Conservation (phyloP, 1,284 basidiomycete species). For the Sporisorium exsertum region DNA sequence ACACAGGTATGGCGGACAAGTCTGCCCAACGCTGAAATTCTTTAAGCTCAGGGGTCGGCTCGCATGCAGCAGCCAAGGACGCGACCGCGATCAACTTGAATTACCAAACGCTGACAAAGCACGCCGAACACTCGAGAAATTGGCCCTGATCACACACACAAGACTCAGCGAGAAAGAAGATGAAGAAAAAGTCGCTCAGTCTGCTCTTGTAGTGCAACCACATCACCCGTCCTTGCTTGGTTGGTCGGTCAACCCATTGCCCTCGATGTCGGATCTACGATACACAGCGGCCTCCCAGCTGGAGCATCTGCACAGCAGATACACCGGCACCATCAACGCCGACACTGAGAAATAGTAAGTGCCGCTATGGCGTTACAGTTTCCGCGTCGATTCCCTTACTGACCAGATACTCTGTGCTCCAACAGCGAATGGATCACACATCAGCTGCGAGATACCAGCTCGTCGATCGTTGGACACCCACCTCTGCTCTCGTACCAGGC, state of each 20-base stretch:
- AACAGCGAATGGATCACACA: slow-evolving; percentile 95
- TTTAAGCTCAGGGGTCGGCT: slow-evolving; percentile 29
- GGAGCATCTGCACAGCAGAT: slow-evolving; percentile 82
- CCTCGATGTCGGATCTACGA: slow-evolving; percentile 44
- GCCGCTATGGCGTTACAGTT: background rate
- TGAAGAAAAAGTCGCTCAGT: background rate
- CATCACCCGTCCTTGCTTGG: slow-evolving; percentile 1
- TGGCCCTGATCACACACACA: too few relatives aligned
- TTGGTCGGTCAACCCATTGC: background rate
- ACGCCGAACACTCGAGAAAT: background rate
- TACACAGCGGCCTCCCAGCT: slow-evolving; percentile 60
- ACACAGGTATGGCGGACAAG: background rate
- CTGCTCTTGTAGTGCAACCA: background rate
- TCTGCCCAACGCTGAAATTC: slow-evolving; percentile 2
- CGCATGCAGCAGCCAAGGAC: slow-evolving; percentile 20
- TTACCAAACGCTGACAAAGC: slow-evolving; percentile 10
- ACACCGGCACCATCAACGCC: slow-evolving; percentile 80
- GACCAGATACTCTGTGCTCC: slow-evolving; percentile 5
- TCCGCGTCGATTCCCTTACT: background rate
- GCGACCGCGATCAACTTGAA: background rate
- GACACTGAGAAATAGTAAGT: slow-evolving; percentile 67
- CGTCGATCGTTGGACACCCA: slow-evolving; percentile 91
- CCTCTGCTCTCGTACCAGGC: slow-evolving; percentile 86
- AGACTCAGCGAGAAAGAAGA: background rate
- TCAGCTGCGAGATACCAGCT: slow-evolving; percentile 92